Evolutionary conservation across 768 basidiomycete genomes (phyloP).

Genomic region (Collybia sp.): DNA sequence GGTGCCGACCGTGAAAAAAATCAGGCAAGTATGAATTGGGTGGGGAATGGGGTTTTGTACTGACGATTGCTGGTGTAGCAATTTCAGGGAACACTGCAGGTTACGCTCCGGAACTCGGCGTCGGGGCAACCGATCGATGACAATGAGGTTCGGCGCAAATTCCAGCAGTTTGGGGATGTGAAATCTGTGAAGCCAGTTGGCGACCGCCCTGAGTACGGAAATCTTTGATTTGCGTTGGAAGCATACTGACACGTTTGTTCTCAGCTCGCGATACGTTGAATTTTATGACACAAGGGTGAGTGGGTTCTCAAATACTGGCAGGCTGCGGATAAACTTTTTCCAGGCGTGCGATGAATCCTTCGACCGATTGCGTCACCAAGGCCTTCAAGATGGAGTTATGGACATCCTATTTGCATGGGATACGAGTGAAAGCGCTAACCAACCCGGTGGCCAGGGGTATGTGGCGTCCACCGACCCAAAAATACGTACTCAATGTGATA

Average conservation of each 20-base stretch:
- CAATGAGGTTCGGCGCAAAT: constrained; percentile 79
- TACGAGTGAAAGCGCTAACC: constrained; percentile 46
- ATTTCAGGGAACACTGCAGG: constrained; percentile 80
- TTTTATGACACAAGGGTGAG: constrained; percentile 86
- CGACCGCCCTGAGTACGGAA: constrained; percentile 57
- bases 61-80: constrained; percentile 33
- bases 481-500: not conserved
- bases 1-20: constrained; percentile 75
- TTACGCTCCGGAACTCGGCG: constrained; percentile 69
- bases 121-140: constrained; percentile 73
- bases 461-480: constrained; percentile 4
- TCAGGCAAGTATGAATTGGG: constrained; percentile 47
- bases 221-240: not conserved
- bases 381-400: constrained; percentile 82
- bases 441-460: constrained; percentile 39
- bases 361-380: constrained; percentile 75
- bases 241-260: not conserved
- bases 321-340: not conserved
- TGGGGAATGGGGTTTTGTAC: not conserved
- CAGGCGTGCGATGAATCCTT: constrained; percentile 77
- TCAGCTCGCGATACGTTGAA: constrained; percentile 88
- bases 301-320: not conserved
- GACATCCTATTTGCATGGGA: constrained; percentile 90
- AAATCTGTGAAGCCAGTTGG: constrained; percentile 68
- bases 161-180: constrained; percentile 88